Base-by-base conservation (phyloP, 208 protist species). In the Leishmania amazonensis region DNA sequence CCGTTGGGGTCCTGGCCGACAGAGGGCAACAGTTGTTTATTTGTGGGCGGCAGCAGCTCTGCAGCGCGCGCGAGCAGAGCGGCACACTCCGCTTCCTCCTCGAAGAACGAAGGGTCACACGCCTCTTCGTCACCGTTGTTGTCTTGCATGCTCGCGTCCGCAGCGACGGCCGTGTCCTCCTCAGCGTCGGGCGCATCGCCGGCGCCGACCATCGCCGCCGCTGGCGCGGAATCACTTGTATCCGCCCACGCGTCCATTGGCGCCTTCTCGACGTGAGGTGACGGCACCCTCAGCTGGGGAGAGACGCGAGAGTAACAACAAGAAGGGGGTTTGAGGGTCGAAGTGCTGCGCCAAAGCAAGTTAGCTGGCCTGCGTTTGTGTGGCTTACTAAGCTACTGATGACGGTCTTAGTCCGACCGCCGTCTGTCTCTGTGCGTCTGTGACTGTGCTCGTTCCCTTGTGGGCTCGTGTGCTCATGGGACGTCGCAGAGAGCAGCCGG, bases 51-150 rank as follows among this genome's bases (percentile, higher is more conserved):
- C 57, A 97, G 81, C 67, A 90, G 58, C 38, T 68, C 81, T 19
- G 67, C 83, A 11, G 90, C 83, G 17, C 81, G 83, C 9, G 78
- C 65, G 54, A 97, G 85, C 24, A 96, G 75, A 7, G 76, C 83
- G 3, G 68, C 81, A 81, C 90, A 95, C 73, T 86, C 83, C 7
- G 83, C 86, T 79, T 89, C 89, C 77, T 97, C 94, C 64, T 96
- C 94, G 83, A 97, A 97, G 76, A 93, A 95, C 31, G 91, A 89
- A 8, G 90, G 94, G 17, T 87, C 91, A 51, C 78, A 90, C 57
- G 80, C 88, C 21, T 94, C 89, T 6, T 87, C 88, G 40, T n/a
- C 87, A 21, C 62, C 47, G 38, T 45, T 62, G 19, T 67, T 28
- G 13, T 75, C 75, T 24, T 51, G 67, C 31, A 17, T 58, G 19